Percentiles rank a stretch among this genome's conserved stretches.
These are phyloP conservation scores for Kluyveromyces marxianus DNA, from an alignment of 1,139 yeast genomes.

Conservation along the genomic window DNA sequence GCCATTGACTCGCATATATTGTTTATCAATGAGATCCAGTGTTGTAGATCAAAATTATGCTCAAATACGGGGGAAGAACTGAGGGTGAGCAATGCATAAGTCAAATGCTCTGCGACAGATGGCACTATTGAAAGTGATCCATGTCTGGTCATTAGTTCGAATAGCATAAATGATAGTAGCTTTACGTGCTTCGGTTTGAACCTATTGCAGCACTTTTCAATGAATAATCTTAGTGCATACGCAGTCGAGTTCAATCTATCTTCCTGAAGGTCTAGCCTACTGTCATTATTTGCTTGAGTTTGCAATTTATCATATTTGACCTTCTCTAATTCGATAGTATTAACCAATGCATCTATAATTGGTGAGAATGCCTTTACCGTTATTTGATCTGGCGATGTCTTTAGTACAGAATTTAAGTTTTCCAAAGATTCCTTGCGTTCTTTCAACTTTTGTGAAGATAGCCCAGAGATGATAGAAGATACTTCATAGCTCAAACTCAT, in stretches of 20 bases:
- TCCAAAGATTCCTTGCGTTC: constrained; percentile 47
- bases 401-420: constrained; percentile 32
- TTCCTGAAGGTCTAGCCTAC: constrained; percentile 31
- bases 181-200: constrained; percentile 22
- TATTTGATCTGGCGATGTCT: constrained; percentile 18
- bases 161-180: constrained; percentile 16
- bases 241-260: constrained; percentile 39
- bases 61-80: constrained; percentile 18
- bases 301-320: constrained; percentile 28
- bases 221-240: constrained; percentile 26
- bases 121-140: constrained; percentile 11
- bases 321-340: constrained; percentile 38
- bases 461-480: constrained; percentile 6
- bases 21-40: constrained; percentile 21
- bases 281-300: constrained; percentile 9
- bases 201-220: constrained; percentile 20
- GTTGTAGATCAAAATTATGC: constrained; percentile 19
- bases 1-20: constrained; percentile 10
- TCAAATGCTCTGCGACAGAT: constrained; percentile 21
- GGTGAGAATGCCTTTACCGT: constrained; percentile 21
- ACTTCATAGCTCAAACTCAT: constrained; percentile 5
- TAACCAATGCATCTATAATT: constrained; percentile 36
- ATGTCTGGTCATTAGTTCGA: constrained; percentile 18
- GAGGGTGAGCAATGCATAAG: constrained; percentile 17
- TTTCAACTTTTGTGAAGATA: constrained; percentile 42